phyloP scores from a whole-genome alignment of 192 early-diverging fungal genomes.

The Rhizophagus sp. region DNA sequence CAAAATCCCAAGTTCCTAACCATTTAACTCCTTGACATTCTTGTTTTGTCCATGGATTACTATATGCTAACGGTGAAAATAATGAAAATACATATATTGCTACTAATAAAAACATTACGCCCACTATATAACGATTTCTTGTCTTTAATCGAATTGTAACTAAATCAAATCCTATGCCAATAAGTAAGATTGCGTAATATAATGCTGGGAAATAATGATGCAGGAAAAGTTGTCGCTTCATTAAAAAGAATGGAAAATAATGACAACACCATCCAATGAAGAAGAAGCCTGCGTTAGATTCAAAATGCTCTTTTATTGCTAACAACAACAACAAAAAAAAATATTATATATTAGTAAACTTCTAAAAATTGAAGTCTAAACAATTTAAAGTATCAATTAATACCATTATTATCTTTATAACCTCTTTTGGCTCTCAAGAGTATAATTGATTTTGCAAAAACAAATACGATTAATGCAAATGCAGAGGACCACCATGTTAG shows the following conservation, averaged over 20 bases:
- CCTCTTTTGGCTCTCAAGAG: slow-evolving; percentile 62
- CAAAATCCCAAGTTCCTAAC: slow-evolving; percentile 81
- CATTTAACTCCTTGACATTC: slow-evolving; percentile 79
- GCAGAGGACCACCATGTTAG: slow-evolving; percentile 78
- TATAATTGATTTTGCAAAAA: slow-evolving; percentile 52
- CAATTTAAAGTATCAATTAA: not conserved
- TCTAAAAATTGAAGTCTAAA: not conserved
- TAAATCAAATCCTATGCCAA: slow-evolving; percentile 76
- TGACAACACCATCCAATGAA: slow-evolving; percentile 80
- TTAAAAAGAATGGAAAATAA: slow-evolving; percentile 87
- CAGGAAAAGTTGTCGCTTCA: slow-evolving; percentile 88
- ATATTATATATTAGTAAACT: not conserved
- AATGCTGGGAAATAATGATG: slow-evolving; percentile 96
- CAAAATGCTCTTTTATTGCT: slow-evolving; percentile 51
- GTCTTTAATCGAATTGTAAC: slow-evolving; percentile 61
- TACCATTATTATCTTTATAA: slow-evolving; percentile 41
- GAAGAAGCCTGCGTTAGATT: slow-evolving; percentile 64
- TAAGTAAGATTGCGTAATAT: slow-evolving; percentile 79
- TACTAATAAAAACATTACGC: slow-evolving; percentile 51
- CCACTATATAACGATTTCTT: slow-evolving; percentile 50
- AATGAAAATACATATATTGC: slow-evolving; percentile 63
- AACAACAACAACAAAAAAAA: slow-evolving; percentile 22
- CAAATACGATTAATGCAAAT: slow-evolving; percentile 61
- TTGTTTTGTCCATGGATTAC: slow-evolving; percentile 68
- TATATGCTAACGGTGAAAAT: slow-evolving; percentile 87